Conservation (phyloP, 1,284 basidiomycete species). For the Heterobasidion irregulare region DNA sequence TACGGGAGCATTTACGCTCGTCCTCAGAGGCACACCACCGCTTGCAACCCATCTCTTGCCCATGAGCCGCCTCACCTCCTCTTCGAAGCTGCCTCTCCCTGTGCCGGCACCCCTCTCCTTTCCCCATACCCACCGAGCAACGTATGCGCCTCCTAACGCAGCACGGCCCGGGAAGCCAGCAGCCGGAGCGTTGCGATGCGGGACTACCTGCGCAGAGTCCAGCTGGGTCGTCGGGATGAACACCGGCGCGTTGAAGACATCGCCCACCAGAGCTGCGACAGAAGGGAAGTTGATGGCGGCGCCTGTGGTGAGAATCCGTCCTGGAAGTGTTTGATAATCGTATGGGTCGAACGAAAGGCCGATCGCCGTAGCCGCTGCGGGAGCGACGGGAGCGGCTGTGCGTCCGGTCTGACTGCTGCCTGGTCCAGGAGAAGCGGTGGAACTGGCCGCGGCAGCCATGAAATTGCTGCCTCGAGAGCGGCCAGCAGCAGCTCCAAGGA, state of each 20-base stretch:
- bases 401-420: slow-evolving; percentile 16
- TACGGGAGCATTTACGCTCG: slow-evolving; percentile 39
- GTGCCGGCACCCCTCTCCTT: slow-evolving; percentile 41
- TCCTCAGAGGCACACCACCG: slow-evolving; percentile 44
- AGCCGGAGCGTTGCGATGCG: slow-evolving; percentile 67
- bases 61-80: slow-evolving; percentile 62
- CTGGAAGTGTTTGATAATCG: slow-evolving; percentile 52
- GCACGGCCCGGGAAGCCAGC: slow-evolving; percentile 58
- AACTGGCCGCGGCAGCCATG: slow-evolving; percentile 17
- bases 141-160: slow-evolving; percentile 62
- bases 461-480: slow-evolving; percentile 24
- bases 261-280: slow-evolving; percentile 69
- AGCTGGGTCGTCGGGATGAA: slow-evolving; percentile 65
- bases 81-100: slow-evolving; percentile 60
- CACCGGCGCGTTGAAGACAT: slow-evolving; percentile 72
- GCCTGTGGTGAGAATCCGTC: slow-evolving; percentile 57
- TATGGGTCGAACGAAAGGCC: slow-evolving; percentile 72
- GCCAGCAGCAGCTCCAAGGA: slow-evolving; percentile 29
- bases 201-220: slow-evolving; percentile 61
- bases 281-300: slow-evolving; percentile 77
- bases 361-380: slow-evolving; percentile 31
- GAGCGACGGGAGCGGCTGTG: slow-evolving; percentile 6
- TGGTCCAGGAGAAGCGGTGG: slow-evolving; percentile 21
- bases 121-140: slow-evolving; percentile 77
- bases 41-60: slow-evolving; percentile 64